Base-by-base conservation (phyloP, 352 stramenopile genomes). In the Pythium grandisporangium region DNA sequence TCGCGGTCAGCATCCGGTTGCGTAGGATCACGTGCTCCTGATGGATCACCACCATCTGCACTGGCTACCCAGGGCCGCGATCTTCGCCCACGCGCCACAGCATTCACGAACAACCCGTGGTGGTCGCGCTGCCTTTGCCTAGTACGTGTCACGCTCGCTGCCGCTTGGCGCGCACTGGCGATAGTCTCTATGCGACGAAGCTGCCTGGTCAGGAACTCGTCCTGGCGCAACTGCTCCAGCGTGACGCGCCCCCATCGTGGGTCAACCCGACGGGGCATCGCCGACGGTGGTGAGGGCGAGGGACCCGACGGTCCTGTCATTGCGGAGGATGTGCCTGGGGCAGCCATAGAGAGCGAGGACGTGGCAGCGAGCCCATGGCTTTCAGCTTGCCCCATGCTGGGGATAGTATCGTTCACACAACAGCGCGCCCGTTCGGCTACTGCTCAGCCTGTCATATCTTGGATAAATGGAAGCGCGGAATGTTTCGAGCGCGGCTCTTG, bases 181-280 rank as follows among this genome's bases (percentile, higher is more conserved):
- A 70, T 48, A 17, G 51, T 65, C 48, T 88, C 71, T 37, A 82
- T 59, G 3, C 72, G 72, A 27, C 68, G 65, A 30, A 80, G 37
- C 42, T 91, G 72, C 41, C 84, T 80, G 21, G 48, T 55, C 24
- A 91, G 51, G 22, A 88, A 91, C 33, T 75, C 70, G 19, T 83
- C 71, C 36, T 88, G 66, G 17, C 54, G 52, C 23, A 88, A 57
- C 37, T 86, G 74, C 4, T 66, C 70, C 30, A 84, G 62, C 6
- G 55, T 52, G 17, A 91, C 48, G n/a, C 70, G 63, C n/a, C 63
- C 55, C 77, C 77, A 91, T 6, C 72, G 71, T 45, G 75, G 33
- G 48, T 88, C 74, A 17, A 60, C 44, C n/a, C 77, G 70, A 2
- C 48, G 56, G 34, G 39, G 10, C n/a, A 16, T 20, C n/a, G 33